These are phyloP conservation scores for Simplicillium aogashimaense DNA, from an alignment of 2,329 filamentous ascomycete genomes.

Conservation along the genomic window DNA sequence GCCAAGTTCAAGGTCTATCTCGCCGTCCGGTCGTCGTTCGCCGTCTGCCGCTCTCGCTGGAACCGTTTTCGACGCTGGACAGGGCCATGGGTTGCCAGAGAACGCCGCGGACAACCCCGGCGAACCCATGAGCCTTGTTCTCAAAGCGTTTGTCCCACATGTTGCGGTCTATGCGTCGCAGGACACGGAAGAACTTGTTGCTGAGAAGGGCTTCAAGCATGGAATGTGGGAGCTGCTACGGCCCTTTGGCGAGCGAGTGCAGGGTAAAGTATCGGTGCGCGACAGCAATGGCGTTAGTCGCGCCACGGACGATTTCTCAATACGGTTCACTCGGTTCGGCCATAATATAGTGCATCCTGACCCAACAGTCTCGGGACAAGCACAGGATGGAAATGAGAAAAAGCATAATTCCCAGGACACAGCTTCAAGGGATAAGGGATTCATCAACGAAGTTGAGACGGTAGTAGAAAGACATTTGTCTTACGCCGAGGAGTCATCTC, in stretches of 20 bases:
- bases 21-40: slow-evolving; percentile 51
- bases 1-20: slow-evolving; percentile 57
- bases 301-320: slow-evolving; percentile 79
- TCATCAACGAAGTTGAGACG: slow-evolving; percentile 61
- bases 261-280: slow-evolving; percentile 80
- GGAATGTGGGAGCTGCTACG: slow-evolving; percentile 79
- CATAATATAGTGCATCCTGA: slow-evolving; percentile 44
- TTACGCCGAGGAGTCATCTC: slow-evolving; percentile 56
- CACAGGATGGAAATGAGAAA: slow-evolving; percentile 31
- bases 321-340: slow-evolving; percentile 72
- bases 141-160: slow-evolving; percentile 81
- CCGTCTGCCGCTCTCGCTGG: slow-evolving; percentile 46
- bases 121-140: slow-evolving; percentile 56
- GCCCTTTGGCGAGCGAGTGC: slow-evolving; percentile 81
- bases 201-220: slow-evolving; percentile 72
- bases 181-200: slow-evolving; percentile 73
- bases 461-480: slow-evolving; percentile 71
- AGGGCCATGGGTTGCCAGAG: slow-evolving; percentile 33
- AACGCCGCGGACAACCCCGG: slow-evolving; percentile 33
- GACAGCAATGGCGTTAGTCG: slow-evolving; percentile 82
- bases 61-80: slow-evolving; percentile 44
- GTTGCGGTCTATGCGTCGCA: slow-evolving; percentile 78
- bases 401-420: slow-evolving; percentile 16
- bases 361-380: slow-evolving; percentile 18
- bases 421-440: slow-evolving; percentile 17